Evolutionary conservation across 306 rosid genomes (phyloP), one percentile per base, ranked within the genome.

Genomic region (Quercus variabilis): DNA sequence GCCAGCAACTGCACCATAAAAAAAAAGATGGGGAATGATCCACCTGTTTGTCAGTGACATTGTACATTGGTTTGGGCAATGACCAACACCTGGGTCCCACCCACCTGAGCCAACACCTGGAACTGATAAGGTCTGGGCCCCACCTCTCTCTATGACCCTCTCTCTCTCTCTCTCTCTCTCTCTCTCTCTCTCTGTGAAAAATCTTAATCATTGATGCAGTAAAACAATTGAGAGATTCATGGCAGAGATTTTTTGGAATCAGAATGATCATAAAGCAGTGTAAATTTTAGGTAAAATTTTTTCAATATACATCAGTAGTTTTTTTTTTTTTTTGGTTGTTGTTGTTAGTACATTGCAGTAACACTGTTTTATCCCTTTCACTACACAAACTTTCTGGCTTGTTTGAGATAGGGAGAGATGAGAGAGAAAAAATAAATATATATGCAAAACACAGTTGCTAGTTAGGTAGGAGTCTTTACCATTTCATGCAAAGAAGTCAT

Each of bases 21-120:
- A 4, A 76, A 74, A 84, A 82, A 76, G 86, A 83, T 76, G 87
- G 84, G 87, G 92, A 92, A 92, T 94, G 97, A 92, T 94, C 96
- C 98, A 94, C 98, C 98, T 90, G 98, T 90, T 92, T 90, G 97
- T 94, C 97, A 94, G 96, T 90, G 93, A 89, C 90, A 84, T 90
- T 83, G 93, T 88, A 90, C 88, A 90, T 81, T 88, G 97, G 96
- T 89, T 89, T 43, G 85, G 92, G 87, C 89, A 87, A 90, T 80
- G 83, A 86, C 86, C 92, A 84, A 86, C 88, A 90, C 2, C 71
- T 7, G 56, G 92, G 79, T 74, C 96, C 98, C 82, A 76, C 90
- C 90, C 89, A 90, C 97, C 91, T 87, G 97, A 87, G 83, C 83
- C 90, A 86, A 91, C 96, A 91, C 97, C 98, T 90, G 97, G 97